Percentiles rank a stretch among this genome's conserved stretches.
These are phyloP conservation scores for Corylus avellana DNA, from an alignment of 306 rosid species.

Conservation along the genomic window DNA sequence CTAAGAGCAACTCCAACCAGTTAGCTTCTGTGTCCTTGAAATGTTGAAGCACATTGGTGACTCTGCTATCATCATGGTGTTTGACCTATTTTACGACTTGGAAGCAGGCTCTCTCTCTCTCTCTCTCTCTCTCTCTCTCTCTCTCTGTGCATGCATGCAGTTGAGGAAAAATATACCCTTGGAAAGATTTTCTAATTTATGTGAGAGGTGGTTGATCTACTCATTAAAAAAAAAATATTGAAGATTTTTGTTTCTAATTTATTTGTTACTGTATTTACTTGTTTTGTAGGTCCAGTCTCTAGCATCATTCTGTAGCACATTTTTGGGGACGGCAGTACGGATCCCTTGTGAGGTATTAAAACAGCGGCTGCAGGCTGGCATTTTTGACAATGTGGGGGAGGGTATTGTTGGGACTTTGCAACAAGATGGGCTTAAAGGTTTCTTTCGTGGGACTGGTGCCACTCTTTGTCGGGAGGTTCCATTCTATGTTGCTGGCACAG, in stretches of 20 bases:
- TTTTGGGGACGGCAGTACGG: conserved; percentile 95
- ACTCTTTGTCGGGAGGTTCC: conserved; percentile 99
- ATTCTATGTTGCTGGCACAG: conserved; percentile 98
- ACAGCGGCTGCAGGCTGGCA: conserved; percentile 97
- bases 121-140: background rate
- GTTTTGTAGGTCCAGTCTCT: conserved; percentile 81
- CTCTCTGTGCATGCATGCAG: background rate
- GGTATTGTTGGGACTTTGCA: conserved; percentile 87
- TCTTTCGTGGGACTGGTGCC: conserved; percentile 99
- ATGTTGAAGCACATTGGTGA: conserved; percentile 1
- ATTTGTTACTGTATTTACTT: conserved; percentile 25
- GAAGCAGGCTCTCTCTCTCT: background rate
- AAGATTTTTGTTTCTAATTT: background rate
- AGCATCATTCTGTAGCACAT: conserved; percentile 93
- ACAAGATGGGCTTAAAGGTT: conserved; percentile 93
- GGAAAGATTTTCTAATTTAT: background rate
- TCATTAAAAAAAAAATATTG: background rate
- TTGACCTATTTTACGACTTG: background rate
- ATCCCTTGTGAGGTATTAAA: conserved; percentile 97
- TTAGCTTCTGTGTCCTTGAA: conserved; percentile 4
- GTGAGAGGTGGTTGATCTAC: conserved; percentile 11
- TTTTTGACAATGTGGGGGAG: conserved; percentile 83
- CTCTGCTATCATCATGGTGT: conserved; percentile 1
- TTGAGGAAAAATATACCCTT: background rate
- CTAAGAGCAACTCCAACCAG: background rate